phyloP scores from a whole-genome alignment of 306 rosid species.

The Fragaria ananassa region DNA sequence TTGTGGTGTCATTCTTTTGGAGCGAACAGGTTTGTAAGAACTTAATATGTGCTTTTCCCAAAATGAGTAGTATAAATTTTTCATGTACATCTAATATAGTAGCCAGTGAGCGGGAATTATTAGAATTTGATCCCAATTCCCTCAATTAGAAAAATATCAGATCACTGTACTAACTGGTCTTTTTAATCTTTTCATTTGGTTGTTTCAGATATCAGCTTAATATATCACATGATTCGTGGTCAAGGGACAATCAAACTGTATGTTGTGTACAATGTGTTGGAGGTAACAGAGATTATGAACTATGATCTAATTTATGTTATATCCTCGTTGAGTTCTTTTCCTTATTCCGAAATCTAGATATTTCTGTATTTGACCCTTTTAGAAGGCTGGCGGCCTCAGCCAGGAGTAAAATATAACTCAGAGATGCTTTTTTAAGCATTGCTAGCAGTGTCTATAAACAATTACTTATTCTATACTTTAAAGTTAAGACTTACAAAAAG shows the following conservation, averaged over 20 bases:
- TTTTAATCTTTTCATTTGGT: constrained; percentile 5
- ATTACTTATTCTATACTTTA: background rate
- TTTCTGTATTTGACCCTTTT: background rate
- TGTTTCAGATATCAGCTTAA: constrained; percentile 86
- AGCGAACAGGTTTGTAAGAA: constrained; percentile 56
- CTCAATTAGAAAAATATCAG: background rate
- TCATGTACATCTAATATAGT: background rate
- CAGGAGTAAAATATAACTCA: background rate
- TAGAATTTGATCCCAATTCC: background rate
- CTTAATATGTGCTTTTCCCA: constrained; percentile 20
- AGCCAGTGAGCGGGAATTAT: background rate
- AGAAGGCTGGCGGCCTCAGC: background rate
- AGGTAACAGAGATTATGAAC: constrained; percentile 46
- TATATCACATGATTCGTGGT: constrained; percentile 99
- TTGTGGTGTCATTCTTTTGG: constrained; percentile 80
- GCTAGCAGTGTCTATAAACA: background rate
- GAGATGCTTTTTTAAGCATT: background rate
- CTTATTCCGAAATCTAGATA: background rate
- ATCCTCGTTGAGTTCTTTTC: background rate
- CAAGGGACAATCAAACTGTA: constrained; percentile 93
- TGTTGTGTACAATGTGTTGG: constrained; percentile 92
- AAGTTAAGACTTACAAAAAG: background rate
- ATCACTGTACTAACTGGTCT: background rate
- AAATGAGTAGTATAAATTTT: constrained; percentile 8
- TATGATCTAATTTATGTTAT: background rate